A percentile compares a stretch with the other conserved stretches of the same genome.
Evolutionary conservation across 2,329 filamentous ascomycete genomes (phyloP).

Genomic region (Alternaria panax): DNA sequence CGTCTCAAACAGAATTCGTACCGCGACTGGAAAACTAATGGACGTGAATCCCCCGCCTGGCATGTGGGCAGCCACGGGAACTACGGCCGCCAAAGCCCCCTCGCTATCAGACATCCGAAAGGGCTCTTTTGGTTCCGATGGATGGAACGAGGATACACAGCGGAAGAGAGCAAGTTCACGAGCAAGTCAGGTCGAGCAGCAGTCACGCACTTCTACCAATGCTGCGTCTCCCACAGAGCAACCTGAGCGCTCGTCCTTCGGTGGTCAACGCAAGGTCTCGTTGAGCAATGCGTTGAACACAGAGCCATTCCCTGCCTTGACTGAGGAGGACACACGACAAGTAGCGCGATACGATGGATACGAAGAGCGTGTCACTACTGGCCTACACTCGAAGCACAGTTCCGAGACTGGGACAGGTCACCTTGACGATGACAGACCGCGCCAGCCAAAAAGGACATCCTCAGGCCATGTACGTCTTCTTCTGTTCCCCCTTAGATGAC

Average conservation of each 20-base stretch:
- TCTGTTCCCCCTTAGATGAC: neutral
- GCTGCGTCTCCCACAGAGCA: constrained; percentile 17
- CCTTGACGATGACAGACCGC: constrained; percentile 16
- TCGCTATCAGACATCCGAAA: constrained; percentile 53
- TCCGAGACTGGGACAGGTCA: constrained; percentile 29
- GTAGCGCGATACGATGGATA: constrained; percentile 4
- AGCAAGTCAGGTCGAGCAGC: constrained; percentile 34
- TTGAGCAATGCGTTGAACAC: constrained; percentile 24
- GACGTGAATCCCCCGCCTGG: constrained; percentile 50
- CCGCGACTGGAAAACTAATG: constrained; percentile 49
- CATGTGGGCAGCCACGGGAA: constrained; percentile 56
- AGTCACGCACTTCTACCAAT: constrained; percentile 11
- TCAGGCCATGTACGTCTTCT: constrained; percentile 28
- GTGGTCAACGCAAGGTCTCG: constrained; percentile 16
- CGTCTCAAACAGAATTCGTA: constrained; percentile 42
- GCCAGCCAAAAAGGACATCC: constrained; percentile 18
- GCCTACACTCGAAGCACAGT: constrained; percentile 23
- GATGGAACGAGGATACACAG: constrained; percentile 44
- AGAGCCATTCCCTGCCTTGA: constrained; percentile 41
- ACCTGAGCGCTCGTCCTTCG: constrained; percentile 2
- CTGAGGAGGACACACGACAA: constrained; percentile 35
- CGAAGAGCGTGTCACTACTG: constrained; percentile 18
- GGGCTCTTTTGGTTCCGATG: constrained; percentile 45
- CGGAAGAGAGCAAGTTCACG: constrained; percentile 35
- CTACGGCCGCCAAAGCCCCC: constrained; percentile 51